Evolutionary conservation across 2,329 filamentous ascomycete species (phyloP), one percentile per base, ranked within the genome.

Genomic region (Colletotrichum aenigma): DNA sequence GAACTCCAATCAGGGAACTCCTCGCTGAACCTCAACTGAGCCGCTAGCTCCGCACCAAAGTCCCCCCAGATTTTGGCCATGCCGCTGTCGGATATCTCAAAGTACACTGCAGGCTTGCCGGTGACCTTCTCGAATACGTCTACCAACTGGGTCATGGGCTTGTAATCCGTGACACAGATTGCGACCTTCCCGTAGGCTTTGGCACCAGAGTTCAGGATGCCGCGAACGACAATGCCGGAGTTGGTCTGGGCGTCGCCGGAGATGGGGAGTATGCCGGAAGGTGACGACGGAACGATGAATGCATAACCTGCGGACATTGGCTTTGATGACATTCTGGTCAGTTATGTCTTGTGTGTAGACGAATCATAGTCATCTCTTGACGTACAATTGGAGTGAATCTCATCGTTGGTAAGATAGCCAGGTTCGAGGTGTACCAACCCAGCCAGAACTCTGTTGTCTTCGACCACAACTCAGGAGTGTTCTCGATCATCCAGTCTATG

Each of bases 391-490:
- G 58, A 34, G n/a, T n/a, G 18, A 62, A 62, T 21, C 32, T 62
- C 38, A 30, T 52, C 16, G 52, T 52, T 18, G 64, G 64, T 3
- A 30, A 32, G 21, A 26, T 76, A 6, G 64, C 74, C 16, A 83
- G 78, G 58, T 87, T 88, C 6, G 75, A 76, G 3, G 82, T 81
- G 67, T 85, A 88, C 52, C 78, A 85, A 2, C 79, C 79, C 7
- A 84, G 69, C 82, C 82, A 86, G 6, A 87, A 70, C 65, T 85
- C 86, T 0, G 86, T 87, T 0, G 85, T 87, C 78, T 86, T 87
- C 12, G 67, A 66, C 2, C 82, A 76, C 5, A 87, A 77, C 1
- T 72, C 76, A 7, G 78, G 60, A 7, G 30, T 18, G 10, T 86
- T 79, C 0, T 80, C 70, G 30, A 83, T 84, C 79, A 88, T 88